These are phyloP conservation scores for Mortierella sp. DNA, from an alignment of 371 early-diverging fungal genomes.

Conservation along the genomic window DNA sequence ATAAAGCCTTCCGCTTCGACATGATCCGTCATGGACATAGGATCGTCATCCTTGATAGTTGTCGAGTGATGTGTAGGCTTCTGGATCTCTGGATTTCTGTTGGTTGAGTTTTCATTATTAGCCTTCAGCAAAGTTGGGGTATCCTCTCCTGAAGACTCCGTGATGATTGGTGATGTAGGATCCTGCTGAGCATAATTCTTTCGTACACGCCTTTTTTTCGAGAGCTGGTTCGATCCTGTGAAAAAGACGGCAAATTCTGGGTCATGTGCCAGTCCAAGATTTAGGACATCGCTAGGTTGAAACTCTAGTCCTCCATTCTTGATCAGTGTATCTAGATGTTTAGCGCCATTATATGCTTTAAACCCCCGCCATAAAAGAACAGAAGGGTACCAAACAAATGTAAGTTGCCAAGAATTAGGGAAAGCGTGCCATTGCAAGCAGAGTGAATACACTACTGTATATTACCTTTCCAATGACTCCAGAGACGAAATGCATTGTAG, in stretches of 20 bases:
- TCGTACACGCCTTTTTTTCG: slow-evolving; percentile 12
- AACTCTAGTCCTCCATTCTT: slow-evolving; percentile 47
- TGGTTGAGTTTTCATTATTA: background rate
- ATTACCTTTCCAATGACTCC: slow-evolving; percentile 82
- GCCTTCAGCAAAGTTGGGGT: slow-evolving; percentile 11
- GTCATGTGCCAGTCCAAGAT: slow-evolving; percentile 56
- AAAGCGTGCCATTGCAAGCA: background rate
- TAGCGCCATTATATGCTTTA: slow-evolving; percentile 74
- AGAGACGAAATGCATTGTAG: slow-evolving; percentile 85
- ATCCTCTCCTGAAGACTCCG: slow-evolving; percentile 49
- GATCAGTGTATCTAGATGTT: slow-evolving; percentile 61
- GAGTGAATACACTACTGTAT: background rate
- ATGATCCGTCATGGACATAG: slow-evolving; percentile 43
- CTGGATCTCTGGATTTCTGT: background rate
- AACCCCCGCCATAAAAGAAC: background rate
- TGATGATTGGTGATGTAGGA: slow-evolving; percentile 15
- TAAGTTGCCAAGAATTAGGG: background rate
- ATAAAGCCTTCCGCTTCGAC: slow-evolving; percentile 43
- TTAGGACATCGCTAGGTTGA: slow-evolving; percentile 52
- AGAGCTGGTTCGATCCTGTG: slow-evolving; percentile 39
- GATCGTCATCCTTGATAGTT: slow-evolving; percentile 23
- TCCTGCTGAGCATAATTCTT: slow-evolving; percentile 9
- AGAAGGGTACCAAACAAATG: background rate
- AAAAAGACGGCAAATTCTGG: slow-evolving; percentile 59
- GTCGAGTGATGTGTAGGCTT: slow-evolving; percentile 1